A percentile compares a stretch with the other conserved stretches of the same genome.
Conservation (phyloP, 2,329 filamentous ascomycete genomes). For the Botrytis sinoallii region DNA sequence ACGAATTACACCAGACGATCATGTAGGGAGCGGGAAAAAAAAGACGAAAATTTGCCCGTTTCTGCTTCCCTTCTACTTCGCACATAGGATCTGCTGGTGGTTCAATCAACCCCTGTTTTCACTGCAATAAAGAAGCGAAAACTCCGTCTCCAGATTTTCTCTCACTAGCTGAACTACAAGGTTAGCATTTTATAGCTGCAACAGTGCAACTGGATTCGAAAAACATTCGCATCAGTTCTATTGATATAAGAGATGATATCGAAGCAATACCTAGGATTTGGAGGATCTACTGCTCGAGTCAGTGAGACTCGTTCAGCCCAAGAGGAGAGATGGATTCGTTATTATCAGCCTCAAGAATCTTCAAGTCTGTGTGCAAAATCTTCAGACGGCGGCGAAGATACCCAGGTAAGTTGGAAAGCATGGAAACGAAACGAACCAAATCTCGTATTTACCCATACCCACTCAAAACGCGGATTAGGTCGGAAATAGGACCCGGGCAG, state of each 20-base stretch:
- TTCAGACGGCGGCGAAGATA: neutral
- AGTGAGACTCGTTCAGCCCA: neutral
- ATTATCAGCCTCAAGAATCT: neutral
- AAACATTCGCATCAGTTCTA: neutral
- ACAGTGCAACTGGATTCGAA: neutral
- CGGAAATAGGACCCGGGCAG: neutral
- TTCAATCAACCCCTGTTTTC: neutral
- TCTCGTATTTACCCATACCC: neutral
- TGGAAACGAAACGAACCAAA: neutral
- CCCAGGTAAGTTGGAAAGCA: neutral
- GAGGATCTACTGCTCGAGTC: neutral
- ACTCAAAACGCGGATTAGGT: neutral
- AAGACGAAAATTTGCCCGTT: neutral
- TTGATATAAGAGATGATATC: neutral
- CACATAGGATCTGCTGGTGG: neutral
- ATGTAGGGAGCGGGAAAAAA: neutral
- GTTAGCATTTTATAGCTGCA: neutral
- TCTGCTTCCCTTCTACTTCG: neutral
- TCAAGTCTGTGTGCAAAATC: neutral
- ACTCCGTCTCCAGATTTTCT: slow-evolving; percentile 11
- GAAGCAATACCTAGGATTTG: neutral
- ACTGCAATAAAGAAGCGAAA: neutral
- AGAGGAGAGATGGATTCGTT: neutral
- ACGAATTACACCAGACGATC: neutral
- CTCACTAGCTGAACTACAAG: neutral